Evolutionary conservation across 352 stramenopile species (phyloP), one percentile per base, ranked within the genome.

Genomic region (Aphanomyces stellatus): DNA sequence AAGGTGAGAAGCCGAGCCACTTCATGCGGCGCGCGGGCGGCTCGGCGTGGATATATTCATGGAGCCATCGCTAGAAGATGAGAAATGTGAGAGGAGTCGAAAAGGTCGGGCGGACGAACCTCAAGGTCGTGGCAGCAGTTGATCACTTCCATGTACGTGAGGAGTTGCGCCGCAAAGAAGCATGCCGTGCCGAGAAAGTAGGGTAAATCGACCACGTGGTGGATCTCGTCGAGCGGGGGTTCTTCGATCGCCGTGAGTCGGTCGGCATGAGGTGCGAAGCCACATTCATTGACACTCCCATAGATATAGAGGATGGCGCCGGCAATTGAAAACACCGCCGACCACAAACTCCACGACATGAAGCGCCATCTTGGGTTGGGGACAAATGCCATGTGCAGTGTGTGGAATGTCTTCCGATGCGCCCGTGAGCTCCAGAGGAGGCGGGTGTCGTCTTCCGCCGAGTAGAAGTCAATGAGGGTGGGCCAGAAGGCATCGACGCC

Each of bases 351-450:
- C 33, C 91, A 72, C 66, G 85, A 93, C 65, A 79, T 76, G 30
- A 79, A 31, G 70, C 88, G 87, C 85, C 85, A 93, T 42, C 65
- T 64, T 56, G 82, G 78, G 15, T 65, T n/a, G 53, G 73, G 79
- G 65, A 90, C 77, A 79, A 82, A 90, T 27, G 85, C 81, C 56
- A 80, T 75, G 60, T 90, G 81, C 6, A 93, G 80, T 70, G 85
- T 93, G n/a, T 79, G 88, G 80, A 93, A 90, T 77, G 91, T 91
- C 72, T 93, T 93, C 75, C 85, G 85, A 72, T 93, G 85, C 46
- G 82, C 81, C 28, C 85, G 85, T 49, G 85, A 93, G 48, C 81
- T 91, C 85, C 85, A 93, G 67, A 93, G 81, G 62, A 93, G 88
- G 63, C 85, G 85, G 63, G 90, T 93, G 69, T 90, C 80, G 73